Percentiles rank a stretch among this genome's conserved stretches.
These are phyloP conservation scores for Yamadazyma sp. DNA, from an alignment of 805 yeast species.

Conservation along the genomic window DNA sequence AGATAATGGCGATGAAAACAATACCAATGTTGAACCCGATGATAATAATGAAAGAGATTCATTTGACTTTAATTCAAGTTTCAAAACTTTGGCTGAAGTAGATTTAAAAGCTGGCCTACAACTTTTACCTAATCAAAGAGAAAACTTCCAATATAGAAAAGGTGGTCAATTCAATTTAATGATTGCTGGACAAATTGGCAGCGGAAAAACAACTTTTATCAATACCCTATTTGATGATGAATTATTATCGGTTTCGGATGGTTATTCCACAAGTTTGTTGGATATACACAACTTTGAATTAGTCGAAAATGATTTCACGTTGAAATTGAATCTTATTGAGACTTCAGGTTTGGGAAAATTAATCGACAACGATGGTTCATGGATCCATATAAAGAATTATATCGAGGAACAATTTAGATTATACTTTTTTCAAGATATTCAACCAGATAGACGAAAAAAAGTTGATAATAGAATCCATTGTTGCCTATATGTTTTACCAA, in stretches of 20 bases:
- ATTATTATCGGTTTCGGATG: conserved; percentile 24
- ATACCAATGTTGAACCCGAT: no score
- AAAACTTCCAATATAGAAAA: conserved; percentile 18
- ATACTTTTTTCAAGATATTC: conserved; percentile 66
- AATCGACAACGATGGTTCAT: conserved; percentile 43
- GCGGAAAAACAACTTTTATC: conserved; percentile 73
- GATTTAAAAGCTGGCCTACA: conserved; percentile 27
- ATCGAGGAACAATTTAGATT: conserved; percentile 76
- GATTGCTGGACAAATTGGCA: conserved; percentile 35
- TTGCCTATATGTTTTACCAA: conserved; percentile 78
- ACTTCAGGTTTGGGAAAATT: conserved; percentile 74
- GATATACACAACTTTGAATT: conserved; percentile 44
- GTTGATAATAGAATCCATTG: conserved; percentile 75
- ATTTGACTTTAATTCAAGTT: no score
- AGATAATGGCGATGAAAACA: not conserved
- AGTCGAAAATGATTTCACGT: conserved; percentile 55
- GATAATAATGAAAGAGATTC: no score
- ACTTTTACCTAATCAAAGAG: conserved; percentile 29
- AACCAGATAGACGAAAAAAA: conserved; percentile 26
- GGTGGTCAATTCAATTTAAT: conserved; percentile 36
- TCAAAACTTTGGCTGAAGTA: no score
- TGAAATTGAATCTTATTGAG: conserved; percentile 64
- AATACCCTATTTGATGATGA: conserved; percentile 62
- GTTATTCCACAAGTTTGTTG: conserved; percentile 8
- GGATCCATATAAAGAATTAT: conserved; percentile 54